These are phyloP conservation scores for Knoxia roxburghii DNA, from an alignment of 257 asterid species.

Conservation along the genomic window DNA sequence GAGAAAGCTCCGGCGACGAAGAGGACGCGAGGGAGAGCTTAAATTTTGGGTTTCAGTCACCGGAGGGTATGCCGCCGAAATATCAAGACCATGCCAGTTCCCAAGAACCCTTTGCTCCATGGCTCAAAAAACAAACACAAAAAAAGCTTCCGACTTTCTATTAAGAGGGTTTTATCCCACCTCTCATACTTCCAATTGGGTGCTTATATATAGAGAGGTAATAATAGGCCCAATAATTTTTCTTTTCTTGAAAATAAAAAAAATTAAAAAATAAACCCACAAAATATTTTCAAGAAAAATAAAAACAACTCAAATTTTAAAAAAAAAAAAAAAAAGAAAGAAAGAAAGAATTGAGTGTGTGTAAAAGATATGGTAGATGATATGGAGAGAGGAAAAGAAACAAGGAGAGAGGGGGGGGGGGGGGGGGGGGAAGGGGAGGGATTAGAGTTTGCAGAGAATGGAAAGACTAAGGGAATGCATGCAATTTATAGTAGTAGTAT, in stretches of 20 bases:
- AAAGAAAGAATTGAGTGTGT: constrained; percentile 6
- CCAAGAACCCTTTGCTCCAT: constrained; percentile 35
- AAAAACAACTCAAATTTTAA: not conserved
- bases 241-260: too few relatives aligned
- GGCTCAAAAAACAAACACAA: too few relatives aligned
- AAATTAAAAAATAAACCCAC: too few relatives aligned
- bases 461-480: constrained; percentile 26
- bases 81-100: constrained; percentile 12
- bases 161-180: constrained; percentile 25
- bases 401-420: not conserved
- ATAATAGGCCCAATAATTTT: too few relatives aligned
- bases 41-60: constrained; percentile 10
- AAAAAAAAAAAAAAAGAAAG: not conserved
- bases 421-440: constrained; percentile 8
- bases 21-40: not conserved
- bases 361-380: constrained; percentile 4
- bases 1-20: constrained; percentile 8
- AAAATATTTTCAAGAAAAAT: not conserved
- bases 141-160: not conserved
- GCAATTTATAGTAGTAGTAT: constrained; percentile 29
- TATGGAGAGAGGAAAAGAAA: constrained; percentile 9
- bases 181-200: too few relatives aligned
- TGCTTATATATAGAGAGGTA: too few relatives aligned
- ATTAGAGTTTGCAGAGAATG: constrained; percentile 19
- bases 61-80: constrained; percentile 19